A percentile compares a stretch with the other conserved stretches of the same genome.
phyloP scores from a whole-genome alignment of 805 yeast genomes.

The Starmerella geochares region DNA sequence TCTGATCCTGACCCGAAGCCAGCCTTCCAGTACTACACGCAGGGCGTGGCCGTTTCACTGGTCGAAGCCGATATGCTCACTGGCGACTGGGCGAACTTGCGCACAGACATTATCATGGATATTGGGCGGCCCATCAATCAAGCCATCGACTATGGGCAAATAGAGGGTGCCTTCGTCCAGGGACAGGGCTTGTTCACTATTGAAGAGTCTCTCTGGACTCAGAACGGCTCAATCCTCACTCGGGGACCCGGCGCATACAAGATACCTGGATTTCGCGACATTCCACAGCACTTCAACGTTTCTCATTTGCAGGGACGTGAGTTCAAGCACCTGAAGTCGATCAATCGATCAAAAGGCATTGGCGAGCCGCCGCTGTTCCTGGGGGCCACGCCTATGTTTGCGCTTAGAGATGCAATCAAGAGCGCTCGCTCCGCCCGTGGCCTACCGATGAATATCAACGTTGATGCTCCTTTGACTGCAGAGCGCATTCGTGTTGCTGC shows the following conservation, averaged over 20 bases:
- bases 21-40: conserved; percentile 40
- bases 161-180: conserved; percentile 43
- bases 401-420: conserved; percentile 37
- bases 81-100: conserved; percentile 39
- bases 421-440: conserved; percentile 34
- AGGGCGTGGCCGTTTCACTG: conserved; percentile 37
- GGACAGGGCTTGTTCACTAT: conserved; percentile 43
- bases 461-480: conserved; percentile 37
- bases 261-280: conserved; percentile 42
- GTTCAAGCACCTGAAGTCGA: conserved; percentile 38
- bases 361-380: conserved; percentile 45
- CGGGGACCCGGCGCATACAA: conserved; percentile 43
- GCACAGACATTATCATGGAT: conserved; percentile 41
- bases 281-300: conserved; percentile 39
- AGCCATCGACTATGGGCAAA: conserved; percentile 44
- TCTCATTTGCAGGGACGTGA: conserved; percentile 36
- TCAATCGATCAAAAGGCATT: conserved; percentile 39
- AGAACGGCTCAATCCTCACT: conserved; percentile 37
- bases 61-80: conserved; percentile 42
- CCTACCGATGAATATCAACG: conserved; percentile 11
- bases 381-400: conserved; percentile 38
- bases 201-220: conserved; percentile 41
- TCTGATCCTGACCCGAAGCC: conserved; percentile 35
- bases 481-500: conserved; percentile 37
- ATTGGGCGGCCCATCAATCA: conserved; percentile 41